Conservation (phyloP, 2,329 filamentous ascomycete genomes). For the Penicillium sp. region DNA sequence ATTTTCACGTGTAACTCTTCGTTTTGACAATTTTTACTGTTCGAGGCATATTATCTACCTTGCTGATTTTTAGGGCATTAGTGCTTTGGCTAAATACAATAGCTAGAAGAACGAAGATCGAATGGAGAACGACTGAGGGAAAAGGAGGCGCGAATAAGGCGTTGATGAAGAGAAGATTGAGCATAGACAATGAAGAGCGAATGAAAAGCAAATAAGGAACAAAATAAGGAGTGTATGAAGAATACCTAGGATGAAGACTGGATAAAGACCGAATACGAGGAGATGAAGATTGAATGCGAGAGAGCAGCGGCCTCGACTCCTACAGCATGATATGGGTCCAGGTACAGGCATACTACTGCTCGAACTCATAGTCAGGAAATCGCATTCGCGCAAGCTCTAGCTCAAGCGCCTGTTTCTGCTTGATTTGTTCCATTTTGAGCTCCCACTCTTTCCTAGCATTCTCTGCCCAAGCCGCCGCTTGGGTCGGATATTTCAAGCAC, state of each 20-base stretch:
- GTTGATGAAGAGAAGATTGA: too few species aligned
- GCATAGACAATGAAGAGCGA: too few species aligned
- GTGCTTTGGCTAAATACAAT: not conserved
- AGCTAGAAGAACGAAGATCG: not conserved
- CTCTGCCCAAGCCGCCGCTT: constrained; percentile 42
- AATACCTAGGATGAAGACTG: too few species aligned
- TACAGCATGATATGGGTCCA: not conserved
- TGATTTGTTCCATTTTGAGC: constrained; percentile 5
- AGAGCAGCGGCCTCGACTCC: not conserved
- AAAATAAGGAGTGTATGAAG: too few species aligned
- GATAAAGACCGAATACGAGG: too few species aligned
- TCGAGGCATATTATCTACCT: not conserved
- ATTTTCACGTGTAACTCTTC: not conserved
- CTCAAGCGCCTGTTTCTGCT: not conserved
- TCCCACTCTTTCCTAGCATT: constrained; percentile 1
- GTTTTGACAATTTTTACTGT: not conserved
- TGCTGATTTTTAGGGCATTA: not conserved
- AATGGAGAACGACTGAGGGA: too few species aligned
- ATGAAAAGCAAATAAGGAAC: too few species aligned
- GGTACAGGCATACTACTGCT: not conserved
- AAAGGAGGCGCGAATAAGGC: too few species aligned
- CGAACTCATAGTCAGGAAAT: not conserved
- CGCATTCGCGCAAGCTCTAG: not conserved
- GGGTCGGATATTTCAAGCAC: constrained; percentile 47
- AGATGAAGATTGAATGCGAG: too few species aligned